Percentiles rank a stretch among this genome's conserved stretches.
Conservation (phyloP, 768 basidiomycete species). For the Amanita pallidorosea region DNA sequence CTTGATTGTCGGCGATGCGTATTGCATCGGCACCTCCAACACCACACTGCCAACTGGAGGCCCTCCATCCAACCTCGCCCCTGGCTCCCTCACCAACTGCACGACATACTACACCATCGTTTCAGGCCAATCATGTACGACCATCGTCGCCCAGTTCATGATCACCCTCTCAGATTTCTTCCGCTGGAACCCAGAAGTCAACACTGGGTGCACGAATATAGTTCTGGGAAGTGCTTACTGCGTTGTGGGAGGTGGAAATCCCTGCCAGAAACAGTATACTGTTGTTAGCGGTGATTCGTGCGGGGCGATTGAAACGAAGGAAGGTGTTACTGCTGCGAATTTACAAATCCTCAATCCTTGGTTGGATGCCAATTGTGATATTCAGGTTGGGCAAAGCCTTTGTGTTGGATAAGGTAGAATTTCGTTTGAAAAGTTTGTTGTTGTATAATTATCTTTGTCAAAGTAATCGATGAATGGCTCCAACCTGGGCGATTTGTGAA, state of each 20-base stretch:
- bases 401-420: neutral
- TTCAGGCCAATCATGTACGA: conserved; percentile 6
- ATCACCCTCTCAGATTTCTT: conserved; percentile 8
- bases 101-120: neutral
- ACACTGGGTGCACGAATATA: conserved; percentile 4
- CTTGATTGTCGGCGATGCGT: conserved; percentile 11
- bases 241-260: conserved; percentile 1
- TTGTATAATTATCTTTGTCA: neutral
- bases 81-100: conserved; percentile 10
- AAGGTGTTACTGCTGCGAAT: neutral
- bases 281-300: neutral
- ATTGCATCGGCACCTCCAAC: conserved; percentile 10
- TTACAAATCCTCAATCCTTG: neutral
- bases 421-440: neutral
- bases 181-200: conserved; percentile 10
- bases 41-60: neutral
- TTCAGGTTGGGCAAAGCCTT: neutral
- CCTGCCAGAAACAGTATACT: neutral
- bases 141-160: neutral
- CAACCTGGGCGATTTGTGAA: neutral
- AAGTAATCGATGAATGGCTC: neutral
- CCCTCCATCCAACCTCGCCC: conserved; percentile 10
- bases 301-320: neutral
- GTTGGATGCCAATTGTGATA: neutral
- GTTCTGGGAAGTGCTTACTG: neutral